phyloP scores from a whole-genome alignment of 208 protist species.

The Acanthamoeba lenticulata region DNA sequence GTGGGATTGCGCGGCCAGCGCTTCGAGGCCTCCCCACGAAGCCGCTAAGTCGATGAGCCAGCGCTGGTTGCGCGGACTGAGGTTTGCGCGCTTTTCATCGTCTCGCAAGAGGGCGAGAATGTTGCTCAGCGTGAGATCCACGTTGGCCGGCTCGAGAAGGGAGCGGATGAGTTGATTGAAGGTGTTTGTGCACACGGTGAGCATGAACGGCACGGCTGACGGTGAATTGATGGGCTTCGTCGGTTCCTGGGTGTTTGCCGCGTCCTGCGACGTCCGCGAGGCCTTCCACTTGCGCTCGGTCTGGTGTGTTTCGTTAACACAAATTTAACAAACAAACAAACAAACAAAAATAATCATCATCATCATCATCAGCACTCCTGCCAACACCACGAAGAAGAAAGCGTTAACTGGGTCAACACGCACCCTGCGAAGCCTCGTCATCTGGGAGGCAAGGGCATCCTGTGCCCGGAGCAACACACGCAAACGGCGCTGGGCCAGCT shows the following conservation, averaged over 20 bases:
- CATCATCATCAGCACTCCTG: not conserved
- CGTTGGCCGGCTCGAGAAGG: not conserved
- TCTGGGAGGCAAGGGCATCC: not conserved
- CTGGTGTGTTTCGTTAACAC: too few species aligned
- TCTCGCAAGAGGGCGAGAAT: not conserved
- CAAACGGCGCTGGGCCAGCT: not conserved
- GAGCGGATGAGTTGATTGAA: conserved; percentile 19
- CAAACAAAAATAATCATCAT: too few species aligned
- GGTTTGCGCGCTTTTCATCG: not conserved
- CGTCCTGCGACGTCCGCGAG: not conserved
- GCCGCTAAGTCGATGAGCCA: conserved; percentile 22
- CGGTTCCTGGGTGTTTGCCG: not conserved
- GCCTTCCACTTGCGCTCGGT: not conserved
- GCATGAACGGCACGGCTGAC: conserved; percentile 8
- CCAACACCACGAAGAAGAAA: too few species aligned
- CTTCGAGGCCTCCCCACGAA: not conserved
- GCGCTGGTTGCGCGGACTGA: not conserved
- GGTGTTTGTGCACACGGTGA: conserved; percentile 13
- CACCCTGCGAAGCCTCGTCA: not conserved
- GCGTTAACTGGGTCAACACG: too few species aligned
- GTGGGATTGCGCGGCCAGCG: not conserved
- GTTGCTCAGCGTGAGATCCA: not conserved
- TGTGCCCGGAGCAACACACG: not conserved
- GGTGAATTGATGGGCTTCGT: not conserved
- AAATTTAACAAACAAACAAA: too few species aligned